phyloP scores from a whole-genome alignment of 176 grass and related monocot species.

The Oryza brachyantha region DNA sequence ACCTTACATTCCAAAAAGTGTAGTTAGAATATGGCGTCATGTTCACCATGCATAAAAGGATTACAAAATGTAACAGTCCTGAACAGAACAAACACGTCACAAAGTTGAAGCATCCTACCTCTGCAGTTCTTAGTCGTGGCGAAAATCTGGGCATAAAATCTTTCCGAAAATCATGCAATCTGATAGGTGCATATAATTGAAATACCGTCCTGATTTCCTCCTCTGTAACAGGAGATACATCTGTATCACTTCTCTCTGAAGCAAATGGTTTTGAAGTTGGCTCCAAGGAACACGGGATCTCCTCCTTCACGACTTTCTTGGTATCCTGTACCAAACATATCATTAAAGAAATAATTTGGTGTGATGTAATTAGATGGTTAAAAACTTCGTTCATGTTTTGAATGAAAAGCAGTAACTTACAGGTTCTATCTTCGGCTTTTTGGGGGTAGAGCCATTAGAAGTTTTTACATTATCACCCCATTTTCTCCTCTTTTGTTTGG shows the following conservation, averaged over 20 bases:
- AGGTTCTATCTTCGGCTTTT: constrained; percentile 57
- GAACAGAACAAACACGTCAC: constrained; percentile 1
- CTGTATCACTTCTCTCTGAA: neutral
- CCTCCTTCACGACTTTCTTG: constrained; percentile 32
- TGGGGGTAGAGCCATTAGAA: constrained; percentile 25
- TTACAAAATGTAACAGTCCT: constrained; percentile 18
- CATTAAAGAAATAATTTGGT: neutral
- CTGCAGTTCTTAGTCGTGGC: constrained; percentile 27
- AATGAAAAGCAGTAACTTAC: constrained; percentile 42
- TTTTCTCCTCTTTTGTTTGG: constrained; percentile 61
- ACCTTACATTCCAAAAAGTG: neutral
- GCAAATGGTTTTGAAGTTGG: constrained; percentile 35
- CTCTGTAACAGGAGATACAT: constrained; percentile 50
- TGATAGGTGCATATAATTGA: constrained; percentile 32
- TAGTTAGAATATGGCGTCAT: neutral
- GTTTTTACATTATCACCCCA: constrained; percentile 54
- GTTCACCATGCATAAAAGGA: neutral
- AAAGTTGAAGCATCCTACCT: constrained; percentile 36
- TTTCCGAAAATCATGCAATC: constrained; percentile 17
- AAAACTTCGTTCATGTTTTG: constrained; percentile 15
- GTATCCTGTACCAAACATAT: constrained; percentile 35
- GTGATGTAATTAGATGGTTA: neutral
- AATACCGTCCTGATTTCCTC: constrained; percentile 71
- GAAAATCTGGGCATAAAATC: constrained; percentile 64
- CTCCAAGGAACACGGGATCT: constrained; percentile 29